These are phyloP conservation scores for Aschersonia sp. DNA, from an alignment of 2,329 filamentous ascomycete genomes.

Conservation along the genomic window DNA sequence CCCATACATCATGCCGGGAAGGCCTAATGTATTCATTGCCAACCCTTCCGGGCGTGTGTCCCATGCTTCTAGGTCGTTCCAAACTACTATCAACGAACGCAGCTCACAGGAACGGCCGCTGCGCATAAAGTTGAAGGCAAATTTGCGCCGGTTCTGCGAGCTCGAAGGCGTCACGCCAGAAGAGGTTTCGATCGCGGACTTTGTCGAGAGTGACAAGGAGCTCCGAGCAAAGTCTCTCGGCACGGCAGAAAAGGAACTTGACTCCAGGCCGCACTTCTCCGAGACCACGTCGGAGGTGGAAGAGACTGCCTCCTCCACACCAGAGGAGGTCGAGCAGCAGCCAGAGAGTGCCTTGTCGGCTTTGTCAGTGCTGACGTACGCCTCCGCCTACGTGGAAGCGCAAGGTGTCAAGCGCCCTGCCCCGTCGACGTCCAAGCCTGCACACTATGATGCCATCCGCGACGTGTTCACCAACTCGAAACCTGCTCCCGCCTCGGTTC, in stretches of 20 bases:
- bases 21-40: conserved; percentile 34
- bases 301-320: not conserved
- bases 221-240: conserved; percentile 20
- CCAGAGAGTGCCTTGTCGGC: conserved; percentile 12
- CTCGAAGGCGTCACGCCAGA: conserved; percentile 15
- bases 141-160: conserved; percentile 23
- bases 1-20: conserved; percentile 27
- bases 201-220: conserved; percentile 17
- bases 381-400: conserved; percentile 16
- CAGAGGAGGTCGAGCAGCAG: conserved; percentile 9
- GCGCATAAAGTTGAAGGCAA: conserved; percentile 18
- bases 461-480: conserved; percentile 25
- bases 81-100: conserved; percentile 18
- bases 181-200: conserved; percentile 18
- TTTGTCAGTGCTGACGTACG: conserved; percentile 16
- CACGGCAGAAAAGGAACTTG: conserved; percentile 18
- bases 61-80: conserved; percentile 31
- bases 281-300: conserved; percentile 12
- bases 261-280: conserved; percentile 13
- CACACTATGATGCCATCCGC: conserved; percentile 22
- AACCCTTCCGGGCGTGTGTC: conserved; percentile 29
- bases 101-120: conserved; percentile 18
- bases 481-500: conserved; percentile 12
- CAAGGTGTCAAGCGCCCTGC: conserved; percentile 12
- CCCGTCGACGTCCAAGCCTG: conserved; percentile 13